A percentile compares a stretch with the other conserved stretches of the same genome.
phyloP scores from a whole-genome alignment of 495 filamentous ascomycete species.

The Aspergillus olivimuriae region DNA sequence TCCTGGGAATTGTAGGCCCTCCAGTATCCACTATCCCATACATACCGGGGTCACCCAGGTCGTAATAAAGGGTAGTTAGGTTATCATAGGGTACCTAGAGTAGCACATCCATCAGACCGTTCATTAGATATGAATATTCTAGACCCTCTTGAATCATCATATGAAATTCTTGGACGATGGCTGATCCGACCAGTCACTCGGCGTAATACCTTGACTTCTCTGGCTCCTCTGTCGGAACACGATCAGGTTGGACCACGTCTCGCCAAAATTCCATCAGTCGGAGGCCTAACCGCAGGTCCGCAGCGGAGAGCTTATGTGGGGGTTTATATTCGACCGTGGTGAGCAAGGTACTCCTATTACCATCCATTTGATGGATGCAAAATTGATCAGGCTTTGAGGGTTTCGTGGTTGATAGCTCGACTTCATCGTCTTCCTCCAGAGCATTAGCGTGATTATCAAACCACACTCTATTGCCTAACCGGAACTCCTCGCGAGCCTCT shows the following conservation, averaged over 20 bases:
- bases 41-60: constrained; percentile 29
- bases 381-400: constrained; percentile 17
- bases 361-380: constrained; percentile 17
- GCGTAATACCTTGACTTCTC: constrained; percentile 19
- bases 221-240: constrained; percentile 9
- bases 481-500: constrained; percentile 16
- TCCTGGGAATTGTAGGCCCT: constrained; percentile 12
- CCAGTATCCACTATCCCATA: no score
- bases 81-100: constrained; percentile 26
- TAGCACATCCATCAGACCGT: constrained; percentile 23
- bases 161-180: constrained; percentile 17
- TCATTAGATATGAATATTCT: constrained; percentile 21
- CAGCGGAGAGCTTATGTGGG: constrained; percentile 29
- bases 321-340: constrained; percentile 27
- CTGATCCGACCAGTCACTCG: constrained; percentile 8
- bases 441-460: constrained; percentile 22
- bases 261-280: constrained; percentile 21
- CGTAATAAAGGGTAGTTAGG: constrained; percentile 32
- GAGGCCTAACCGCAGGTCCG: constrained; percentile 23
- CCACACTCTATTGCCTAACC: constrained; percentile 19
- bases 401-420: constrained; percentile 1
- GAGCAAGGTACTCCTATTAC: constrained; percentile 18
- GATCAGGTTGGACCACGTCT: constrained; percentile 12
- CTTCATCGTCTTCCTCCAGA: constrained; percentile 5
- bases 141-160: constrained; percentile 25